Conservation (phyloP, 768 basidiomycete genomes). For the Boletus rufocinnamomeus region DNA sequence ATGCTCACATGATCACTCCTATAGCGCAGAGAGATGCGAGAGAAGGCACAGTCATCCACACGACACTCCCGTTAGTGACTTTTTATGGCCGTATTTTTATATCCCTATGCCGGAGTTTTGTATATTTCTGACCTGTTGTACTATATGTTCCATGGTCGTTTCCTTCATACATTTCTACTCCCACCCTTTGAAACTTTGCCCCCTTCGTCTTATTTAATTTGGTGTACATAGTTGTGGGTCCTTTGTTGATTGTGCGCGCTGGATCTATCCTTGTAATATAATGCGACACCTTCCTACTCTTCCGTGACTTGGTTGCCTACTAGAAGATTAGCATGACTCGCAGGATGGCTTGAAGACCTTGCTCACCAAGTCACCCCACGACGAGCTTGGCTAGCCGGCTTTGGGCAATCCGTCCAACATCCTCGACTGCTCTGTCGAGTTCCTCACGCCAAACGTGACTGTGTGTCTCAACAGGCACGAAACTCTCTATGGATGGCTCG, state of each 20-base stretch:
- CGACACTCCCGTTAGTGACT: slow-evolving; percentile 17
- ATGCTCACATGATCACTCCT: slow-evolving; percentile 14
- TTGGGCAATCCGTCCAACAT: slow-evolving; percentile 77
- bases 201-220: slow-evolving; percentile 2
- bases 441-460: slow-evolving; percentile 63
- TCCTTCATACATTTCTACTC: slow-evolving; percentile 8
- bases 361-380: slow-evolving; percentile 7
- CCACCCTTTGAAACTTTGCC: neutral
- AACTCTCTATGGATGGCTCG: slow-evolving; percentile 35
- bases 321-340: neutral
- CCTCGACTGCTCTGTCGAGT: slow-evolving; percentile 68
- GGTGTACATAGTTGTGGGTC: slow-evolving; percentile 16
- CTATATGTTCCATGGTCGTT: slow-evolving; percentile 1
- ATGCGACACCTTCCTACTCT: slow-evolving; percentile 8
- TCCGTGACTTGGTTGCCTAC: neutral
- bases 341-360: neutral
- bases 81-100: slow-evolving; percentile 38
- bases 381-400: slow-evolving; percentile 50
- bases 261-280: slow-evolving; percentile 18
- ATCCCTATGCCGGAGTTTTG: slow-evolving; percentile 18
- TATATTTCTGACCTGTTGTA: slow-evolving; percentile 33
- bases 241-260: neutral
- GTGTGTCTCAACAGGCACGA: slow-evolving; percentile 40
- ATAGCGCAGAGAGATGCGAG: slow-evolving; percentile 35
- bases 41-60: slow-evolving; percentile 26